These are phyloP conservation scores for Chloris gayana DNA, from an alignment of 176 grass and related monocot genomes.

Conservation along the genomic window DNA sequence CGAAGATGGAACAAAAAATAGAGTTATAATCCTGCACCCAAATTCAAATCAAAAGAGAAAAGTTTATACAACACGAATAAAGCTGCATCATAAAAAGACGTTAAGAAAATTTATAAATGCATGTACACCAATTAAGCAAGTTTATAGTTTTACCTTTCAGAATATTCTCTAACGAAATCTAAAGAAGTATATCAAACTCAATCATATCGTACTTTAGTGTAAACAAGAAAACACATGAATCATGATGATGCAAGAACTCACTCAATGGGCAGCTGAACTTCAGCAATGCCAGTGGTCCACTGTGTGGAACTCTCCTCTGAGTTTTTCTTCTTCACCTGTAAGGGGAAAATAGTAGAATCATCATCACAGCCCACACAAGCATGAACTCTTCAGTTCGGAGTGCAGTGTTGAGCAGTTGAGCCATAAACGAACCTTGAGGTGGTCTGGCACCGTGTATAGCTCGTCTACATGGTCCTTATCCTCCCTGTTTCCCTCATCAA, in stretches of 20 bases:
- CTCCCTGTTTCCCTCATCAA: constrained; percentile 67
- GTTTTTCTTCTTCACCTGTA: constrained; percentile 96
- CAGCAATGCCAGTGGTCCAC: constrained; percentile 94
- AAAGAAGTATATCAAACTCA: constrained; percentile 7
- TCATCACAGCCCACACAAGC: constrained; percentile 17
- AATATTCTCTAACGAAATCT: neutral
- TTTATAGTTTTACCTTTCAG: neutral
- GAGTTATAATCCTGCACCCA: neutral
- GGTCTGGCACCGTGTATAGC: constrained; percentile 74
- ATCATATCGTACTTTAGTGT: constrained; percentile 2
- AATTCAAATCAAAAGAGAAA: neutral
- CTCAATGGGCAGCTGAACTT: constrained; percentile 87
- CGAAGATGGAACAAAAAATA: constrained; percentile 28
- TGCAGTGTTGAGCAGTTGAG: neutral
- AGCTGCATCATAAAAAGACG: constrained; percentile 4
- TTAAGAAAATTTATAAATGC: neutral
- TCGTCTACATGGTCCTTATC: constrained; percentile 84
- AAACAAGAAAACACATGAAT: constrained; percentile 25
- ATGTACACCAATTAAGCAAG: neutral
- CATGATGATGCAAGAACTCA: constrained; percentile 33
- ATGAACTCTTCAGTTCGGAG: neutral
- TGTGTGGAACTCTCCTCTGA: constrained; percentile 96
- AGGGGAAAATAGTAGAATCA: neutral
- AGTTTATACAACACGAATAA: constrained; percentile 18
- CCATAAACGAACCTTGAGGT: constrained; percentile 84